Evolutionary conservation across 768 basidiomycete species (phyloP).

Genomic region (Amanita rimosa): DNA sequence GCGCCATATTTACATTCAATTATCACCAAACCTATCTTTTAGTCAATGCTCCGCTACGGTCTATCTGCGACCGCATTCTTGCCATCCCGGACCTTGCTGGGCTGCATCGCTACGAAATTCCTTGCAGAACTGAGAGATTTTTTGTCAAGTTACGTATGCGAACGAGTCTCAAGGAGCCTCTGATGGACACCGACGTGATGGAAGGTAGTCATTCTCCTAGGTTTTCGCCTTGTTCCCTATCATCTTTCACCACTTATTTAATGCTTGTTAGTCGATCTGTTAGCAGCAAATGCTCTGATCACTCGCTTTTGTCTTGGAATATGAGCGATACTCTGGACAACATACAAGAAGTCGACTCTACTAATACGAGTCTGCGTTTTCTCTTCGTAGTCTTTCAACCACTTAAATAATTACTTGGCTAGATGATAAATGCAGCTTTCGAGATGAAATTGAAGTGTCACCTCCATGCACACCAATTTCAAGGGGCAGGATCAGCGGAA

Average conservation of each 20-base stretch:
- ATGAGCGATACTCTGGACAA: neutral
- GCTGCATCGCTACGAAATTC: neutral
- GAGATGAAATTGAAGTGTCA: neutral
- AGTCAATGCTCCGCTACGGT: conserved; percentile 24
- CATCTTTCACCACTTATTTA: neutral
- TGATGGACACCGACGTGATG: no score
- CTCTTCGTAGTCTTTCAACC: neutral
- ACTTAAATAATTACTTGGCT: neutral
- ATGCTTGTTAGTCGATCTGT: neutral
- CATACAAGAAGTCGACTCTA: neutral
- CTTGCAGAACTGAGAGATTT: neutral
- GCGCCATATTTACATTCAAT: neutral
- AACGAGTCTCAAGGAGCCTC: neutral
- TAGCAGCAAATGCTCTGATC: neutral
- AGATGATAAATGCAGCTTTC: neutral
- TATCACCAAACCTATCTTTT: neutral
- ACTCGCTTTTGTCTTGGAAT: neutral
- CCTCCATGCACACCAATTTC: neutral
- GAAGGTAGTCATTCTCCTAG: neutral
- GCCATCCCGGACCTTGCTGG: conserved; percentile 33
- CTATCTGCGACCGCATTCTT: conserved; percentile 28
- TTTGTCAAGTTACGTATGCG: neutral
- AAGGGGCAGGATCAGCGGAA: neutral
- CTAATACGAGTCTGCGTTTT: neutral
- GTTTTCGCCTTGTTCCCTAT: neutral